A percentile compares a stretch with the other conserved stretches of the same genome.
phyloP scores from a whole-genome alignment of 441 rosid genomes.

The Pelargonium citronellum region DNA sequence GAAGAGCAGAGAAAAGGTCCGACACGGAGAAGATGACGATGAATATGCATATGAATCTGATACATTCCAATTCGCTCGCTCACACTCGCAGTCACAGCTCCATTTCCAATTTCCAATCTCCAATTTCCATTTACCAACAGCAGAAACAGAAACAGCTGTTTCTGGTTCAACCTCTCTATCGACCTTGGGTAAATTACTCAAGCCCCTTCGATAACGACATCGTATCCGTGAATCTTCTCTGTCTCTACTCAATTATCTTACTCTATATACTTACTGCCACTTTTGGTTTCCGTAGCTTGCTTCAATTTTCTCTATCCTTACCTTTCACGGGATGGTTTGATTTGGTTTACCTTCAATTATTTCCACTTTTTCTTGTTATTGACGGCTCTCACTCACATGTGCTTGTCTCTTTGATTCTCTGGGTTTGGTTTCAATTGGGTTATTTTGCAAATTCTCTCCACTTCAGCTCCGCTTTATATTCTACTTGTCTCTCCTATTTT shows the following conservation, averaged over 20 bases:
- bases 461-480: neutral
- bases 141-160: no score
- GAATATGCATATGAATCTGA: no score
- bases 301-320: slow-evolving; percentile 22
- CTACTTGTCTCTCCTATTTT: no score
- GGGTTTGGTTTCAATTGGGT: neutral
- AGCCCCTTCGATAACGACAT: slow-evolving; percentile 37
- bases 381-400: slow-evolving; percentile 22
- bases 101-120: no score
- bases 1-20: no score
- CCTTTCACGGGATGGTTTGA: slow-evolving; percentile 32
- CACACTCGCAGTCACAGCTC: no score
- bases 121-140: no score
- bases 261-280: neutral
- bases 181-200: neutral
- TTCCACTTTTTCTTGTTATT: slow-evolving; percentile 5
- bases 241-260: slow-evolving; percentile 17
- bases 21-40: no score
- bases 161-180: neutral
- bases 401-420: slow-evolving; percentile 16
- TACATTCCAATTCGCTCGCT: no score
- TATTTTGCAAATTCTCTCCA: neutral
- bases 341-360: slow-evolving; percentile 22
- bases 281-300: slow-evolving; percentile 1
- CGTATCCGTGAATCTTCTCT: slow-evolving; percentile 52